A percentile compares a stretch with the other conserved stretches of the same genome.
phyloP scores from a whole-genome alignment of 1,284 basidiomycete genomes.

The Ustilago crameri region DNA sequence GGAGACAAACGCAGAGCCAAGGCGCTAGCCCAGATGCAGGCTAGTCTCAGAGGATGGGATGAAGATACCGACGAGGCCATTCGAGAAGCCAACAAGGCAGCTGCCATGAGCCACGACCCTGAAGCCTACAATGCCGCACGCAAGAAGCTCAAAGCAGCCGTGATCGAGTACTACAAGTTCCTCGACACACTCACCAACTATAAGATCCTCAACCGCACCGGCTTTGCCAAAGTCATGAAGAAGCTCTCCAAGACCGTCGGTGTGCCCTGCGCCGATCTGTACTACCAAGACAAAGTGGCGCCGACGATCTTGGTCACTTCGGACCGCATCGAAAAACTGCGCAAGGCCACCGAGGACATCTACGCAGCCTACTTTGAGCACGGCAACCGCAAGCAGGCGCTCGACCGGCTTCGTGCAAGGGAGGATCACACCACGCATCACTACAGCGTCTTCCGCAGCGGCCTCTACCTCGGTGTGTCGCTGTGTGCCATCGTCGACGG shows the following conservation, averaged over 20 bases:
- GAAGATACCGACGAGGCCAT: slow-evolving; percentile 45
- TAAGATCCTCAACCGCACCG: slow-evolving; percentile 80
- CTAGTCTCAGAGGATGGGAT: slow-evolving; percentile 42
- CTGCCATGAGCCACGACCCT: slow-evolving; percentile 73
- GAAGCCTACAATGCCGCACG: slow-evolving; percentile 85
- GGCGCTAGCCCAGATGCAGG: slow-evolving; percentile 56
- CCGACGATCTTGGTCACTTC: slow-evolving; percentile 71
- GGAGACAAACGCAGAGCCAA: slow-evolving; percentile 55
- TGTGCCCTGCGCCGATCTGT: slow-evolving; percentile 74
- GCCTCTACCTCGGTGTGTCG: slow-evolving; percentile 80
- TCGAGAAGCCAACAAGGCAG: slow-evolving; percentile 52
- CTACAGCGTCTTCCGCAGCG: slow-evolving; percentile 73
- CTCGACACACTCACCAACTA: slow-evolving; percentile 82
- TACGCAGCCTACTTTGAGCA: slow-evolving; percentile 72
- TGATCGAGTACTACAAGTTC: slow-evolving; percentile 84
- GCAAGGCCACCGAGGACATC: slow-evolving; percentile 73
- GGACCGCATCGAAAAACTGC: slow-evolving; percentile 75
- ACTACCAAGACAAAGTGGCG: slow-evolving; percentile 80
- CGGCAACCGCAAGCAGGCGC: slow-evolving; percentile 84
- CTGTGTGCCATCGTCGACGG: slow-evolving; percentile 81
- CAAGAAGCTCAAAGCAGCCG: slow-evolving; percentile 82
- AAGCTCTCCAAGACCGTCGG: slow-evolving; percentile 90
- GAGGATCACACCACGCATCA: slow-evolving; percentile 75
- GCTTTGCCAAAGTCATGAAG: slow-evolving; percentile 86
- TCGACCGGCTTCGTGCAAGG: slow-evolving; percentile 74